Percentiles rank a stretch among this genome's conserved stretches.
Conservation (phyloP, 2,329 filamentous ascomycete genomes). For the Rutstroemia sp. region DNA sequence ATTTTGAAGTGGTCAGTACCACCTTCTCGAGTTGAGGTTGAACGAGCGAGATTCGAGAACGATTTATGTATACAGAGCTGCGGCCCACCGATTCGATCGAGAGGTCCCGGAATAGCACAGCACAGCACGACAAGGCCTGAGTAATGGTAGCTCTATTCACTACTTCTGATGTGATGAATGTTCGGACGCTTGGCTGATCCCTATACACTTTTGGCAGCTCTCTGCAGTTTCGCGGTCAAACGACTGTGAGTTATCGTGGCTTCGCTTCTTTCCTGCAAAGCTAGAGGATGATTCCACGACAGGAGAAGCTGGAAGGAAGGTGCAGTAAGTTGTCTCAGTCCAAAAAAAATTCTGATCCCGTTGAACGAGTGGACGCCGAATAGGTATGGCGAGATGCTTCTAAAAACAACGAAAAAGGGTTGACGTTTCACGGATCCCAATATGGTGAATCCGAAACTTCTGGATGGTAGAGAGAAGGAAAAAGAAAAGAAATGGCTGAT, state of each 20-base stretch:
- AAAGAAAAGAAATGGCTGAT: neutral
- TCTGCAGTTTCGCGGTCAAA: neutral
- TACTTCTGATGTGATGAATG: neutral
- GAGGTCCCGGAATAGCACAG: neutral
- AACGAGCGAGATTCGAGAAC: slow-evolving; percentile 4
- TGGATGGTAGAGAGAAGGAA: neutral
- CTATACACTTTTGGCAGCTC: neutral
- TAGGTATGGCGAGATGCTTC: neutral
- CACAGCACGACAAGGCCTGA: neutral
- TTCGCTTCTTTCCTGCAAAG: neutral
- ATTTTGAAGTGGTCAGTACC: neutral
- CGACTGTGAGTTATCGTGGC: slow-evolving; percentile 7
- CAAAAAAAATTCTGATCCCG: neutral
- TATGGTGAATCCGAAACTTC: neutral
- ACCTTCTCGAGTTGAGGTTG: neutral
- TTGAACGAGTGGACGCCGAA: neutral
- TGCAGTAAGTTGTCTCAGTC: slow-evolving; percentile 6
- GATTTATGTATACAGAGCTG: neutral
- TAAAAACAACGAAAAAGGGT: neutral
- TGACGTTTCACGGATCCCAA: slow-evolving; percentile 1
- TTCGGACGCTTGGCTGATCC: neutral
- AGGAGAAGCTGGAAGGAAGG: slow-evolving; percentile 1
- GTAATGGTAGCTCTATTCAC: neutral
- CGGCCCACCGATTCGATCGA: neutral
- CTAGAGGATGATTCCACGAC: neutral